phyloP scores from a whole-genome alignment of 805 yeast genomes.

The Candida sanyiensis region DNA sequence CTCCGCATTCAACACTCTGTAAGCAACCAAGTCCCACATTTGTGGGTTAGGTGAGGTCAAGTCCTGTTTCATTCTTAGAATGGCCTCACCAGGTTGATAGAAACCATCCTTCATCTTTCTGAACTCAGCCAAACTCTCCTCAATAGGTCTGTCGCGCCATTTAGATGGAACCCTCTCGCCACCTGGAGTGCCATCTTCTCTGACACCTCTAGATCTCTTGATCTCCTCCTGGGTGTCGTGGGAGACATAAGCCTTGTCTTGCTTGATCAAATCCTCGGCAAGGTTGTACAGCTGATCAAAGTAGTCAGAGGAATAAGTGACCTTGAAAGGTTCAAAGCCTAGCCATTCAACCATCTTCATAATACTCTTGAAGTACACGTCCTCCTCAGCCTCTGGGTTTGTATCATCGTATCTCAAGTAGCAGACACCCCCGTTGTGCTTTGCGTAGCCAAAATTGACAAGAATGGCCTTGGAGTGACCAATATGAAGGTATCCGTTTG shows the following conservation, averaged over 20 bases:
- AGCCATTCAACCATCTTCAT: constrained; percentile 85
- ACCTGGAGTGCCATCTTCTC: constrained; percentile 88
- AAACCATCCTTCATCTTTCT: constrained; percentile 88
- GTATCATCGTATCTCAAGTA: constrained; percentile 95
- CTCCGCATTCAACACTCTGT: constrained; percentile 84
- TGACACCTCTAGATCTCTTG: constrained; percentile 83
- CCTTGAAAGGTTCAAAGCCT: constrained; percentile 89
- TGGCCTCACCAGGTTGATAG: constrained; percentile 87
- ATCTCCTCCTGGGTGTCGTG: constrained; percentile 91
- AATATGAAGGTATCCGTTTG: constrained; percentile 94
- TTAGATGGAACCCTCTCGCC: constrained; percentile 84
- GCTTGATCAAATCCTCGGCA: constrained; percentile 73
- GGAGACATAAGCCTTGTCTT: constrained; percentile 83
- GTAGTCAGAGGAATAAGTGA: constrained; percentile 94
- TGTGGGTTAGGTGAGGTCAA: constrained; percentile 88
- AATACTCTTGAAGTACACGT: constrained; percentile 79
- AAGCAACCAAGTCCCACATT: constrained; percentile 99
- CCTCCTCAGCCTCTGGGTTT: constrained; percentile 98
- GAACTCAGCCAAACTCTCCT: constrained; percentile 73
- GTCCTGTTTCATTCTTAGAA: constrained; percentile 95
- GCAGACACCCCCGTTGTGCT: constrained; percentile 78
- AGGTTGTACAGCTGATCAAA: constrained; percentile 83
- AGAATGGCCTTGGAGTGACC: constrained; percentile 98
- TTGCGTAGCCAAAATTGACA: constrained; percentile 97
- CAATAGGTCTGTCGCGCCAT: constrained; percentile 65